Evolutionary conservation across 2,329 filamentous ascomycete species (phyloP).

Genomic region (Endoconidiophora laricicola): DNA sequence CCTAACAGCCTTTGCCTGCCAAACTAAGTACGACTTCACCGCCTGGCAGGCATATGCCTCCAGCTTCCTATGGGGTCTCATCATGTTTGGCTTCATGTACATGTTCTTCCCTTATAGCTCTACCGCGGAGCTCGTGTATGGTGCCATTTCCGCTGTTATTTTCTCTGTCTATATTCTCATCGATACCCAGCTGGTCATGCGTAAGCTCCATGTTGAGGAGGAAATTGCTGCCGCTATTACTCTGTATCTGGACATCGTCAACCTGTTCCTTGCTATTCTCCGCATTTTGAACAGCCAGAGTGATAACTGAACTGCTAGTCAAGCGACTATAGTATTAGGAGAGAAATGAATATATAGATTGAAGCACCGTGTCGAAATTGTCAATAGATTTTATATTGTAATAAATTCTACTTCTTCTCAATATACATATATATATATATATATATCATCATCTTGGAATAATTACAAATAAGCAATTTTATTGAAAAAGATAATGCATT

Average conservation of each 20-base stretch:
- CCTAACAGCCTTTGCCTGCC: slow-evolving; percentile 78
- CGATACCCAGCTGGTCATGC: slow-evolving; percentile 88
- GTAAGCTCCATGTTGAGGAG: slow-evolving; percentile 94
- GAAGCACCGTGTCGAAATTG: neutral
- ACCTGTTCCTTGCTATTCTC: slow-evolving; percentile 89
- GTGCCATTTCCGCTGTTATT: slow-evolving; percentile 63
- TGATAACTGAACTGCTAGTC: slow-evolving; percentile 50
- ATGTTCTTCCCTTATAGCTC: slow-evolving; percentile 74
- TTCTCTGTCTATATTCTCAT: slow-evolving; percentile 93
- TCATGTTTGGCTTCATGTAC: slow-evolving; percentile 86
- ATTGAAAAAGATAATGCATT: too few species aligned
- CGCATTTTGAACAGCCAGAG: slow-evolving; percentile 91
- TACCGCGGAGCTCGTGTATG: slow-evolving; percentile 73
- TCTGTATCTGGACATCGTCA: slow-evolving; percentile 90
- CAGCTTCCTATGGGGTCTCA: slow-evolving; percentile 71
- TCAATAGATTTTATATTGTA: too few species aligned
- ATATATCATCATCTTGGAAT: too few species aligned
- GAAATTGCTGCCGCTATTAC: slow-evolving; percentile 92
- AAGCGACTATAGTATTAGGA: neutral
- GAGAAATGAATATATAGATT: neutral
- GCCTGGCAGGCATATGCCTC: slow-evolving; percentile 93
- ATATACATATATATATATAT: too few species aligned
- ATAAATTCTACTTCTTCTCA: too few species aligned
- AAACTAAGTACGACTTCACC: slow-evolving; percentile 96
- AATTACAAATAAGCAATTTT: too few species aligned